Conservation (phyloP, 768 basidiomycete species). For the Phaeotremella fagi region DNA sequence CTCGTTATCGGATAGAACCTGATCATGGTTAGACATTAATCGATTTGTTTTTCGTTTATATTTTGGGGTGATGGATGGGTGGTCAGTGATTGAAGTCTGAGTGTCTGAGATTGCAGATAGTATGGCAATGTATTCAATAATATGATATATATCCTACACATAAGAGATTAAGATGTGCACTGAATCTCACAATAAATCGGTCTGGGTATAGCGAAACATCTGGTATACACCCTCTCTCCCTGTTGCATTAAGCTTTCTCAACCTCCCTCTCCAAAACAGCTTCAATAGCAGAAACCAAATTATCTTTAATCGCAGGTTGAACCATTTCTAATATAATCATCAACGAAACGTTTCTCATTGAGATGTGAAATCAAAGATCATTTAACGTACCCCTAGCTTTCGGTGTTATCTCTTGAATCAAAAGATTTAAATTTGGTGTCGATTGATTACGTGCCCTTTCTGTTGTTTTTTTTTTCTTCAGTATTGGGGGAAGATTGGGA, state of each 20-base stretch:
- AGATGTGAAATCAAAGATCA: not conserved
- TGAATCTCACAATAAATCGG: no score
- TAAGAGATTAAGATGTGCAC: no score
- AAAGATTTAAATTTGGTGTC: constrained; percentile 25
- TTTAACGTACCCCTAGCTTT: constrained; percentile 30
- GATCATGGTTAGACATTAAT: not conserved
- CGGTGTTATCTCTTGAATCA: constrained; percentile 24
- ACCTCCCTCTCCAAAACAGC: constrained; percentile 37
- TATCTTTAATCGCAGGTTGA: constrained; percentile 9
- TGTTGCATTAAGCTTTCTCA: constrained; percentile 23
- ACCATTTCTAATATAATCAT: constrained; percentile 30
- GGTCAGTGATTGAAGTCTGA: no score
- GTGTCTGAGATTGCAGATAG: no score
- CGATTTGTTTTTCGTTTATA: no score
- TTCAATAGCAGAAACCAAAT: constrained; percentile 33
- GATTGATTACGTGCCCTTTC: constrained; percentile 34
- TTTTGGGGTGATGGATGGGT: no score
- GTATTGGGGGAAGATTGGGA: not conserved
- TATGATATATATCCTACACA: no score
- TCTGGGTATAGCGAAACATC: no score
- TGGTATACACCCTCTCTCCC: no score
- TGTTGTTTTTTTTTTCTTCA: not conserved
- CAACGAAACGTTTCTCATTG: no score
- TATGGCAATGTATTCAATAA: no score
- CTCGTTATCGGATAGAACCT: not conserved